Evolutionary conservation across 192 early-diverging fungal genomes (phyloP), one percentile per base, ranked within the genome.

Genomic region (Lobosporangium transversale): DNA sequence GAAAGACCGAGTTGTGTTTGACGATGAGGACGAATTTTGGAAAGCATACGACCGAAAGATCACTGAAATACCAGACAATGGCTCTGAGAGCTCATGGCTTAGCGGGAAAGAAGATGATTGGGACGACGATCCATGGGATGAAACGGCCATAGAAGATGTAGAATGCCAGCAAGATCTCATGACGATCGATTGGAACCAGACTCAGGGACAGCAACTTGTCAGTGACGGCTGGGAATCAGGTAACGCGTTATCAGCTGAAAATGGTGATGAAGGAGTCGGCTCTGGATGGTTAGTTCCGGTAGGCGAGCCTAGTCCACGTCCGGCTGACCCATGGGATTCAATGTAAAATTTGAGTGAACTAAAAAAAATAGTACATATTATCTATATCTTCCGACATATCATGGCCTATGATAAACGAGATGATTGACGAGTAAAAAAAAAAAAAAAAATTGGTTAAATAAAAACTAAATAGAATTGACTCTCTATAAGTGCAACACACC

Each of bases 1-100:
- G 11, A 18, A 54, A 29, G 48, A 50, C 50, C 44, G 35, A 24
- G n/a, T 66, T 9, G 49, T 23, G 24, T 71, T 50, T 18, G 45
- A 71, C 26, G 55, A 71, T 1, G 47, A 58, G 1, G 36, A 70
- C 21, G 33, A 30, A 30, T 62, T 58, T n/a, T 71, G 69, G 69
- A 52, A 30, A 20, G 60, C 62, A 26, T 62, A 31, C 18, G 51
- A 53, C 18, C 51, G 51, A 8, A 3, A 15, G 30, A 18, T 27
- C n/a, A 24, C n/a, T n/a, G n/a, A n/a, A n/a, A n/a, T n/a, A n/a
- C n/a, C n/a, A 40, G 14, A 14, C 37, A 40, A 14, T 10, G 14
- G 37, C 7, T 7, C 7, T 40, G 37, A 14, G 8, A 40, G 37
- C 37, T 7, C 37, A 14, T 7, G 37, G 14, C 14, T 7, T 14